These are phyloP conservation scores for Fistulinella prunicolor DNA, from an alignment of 768 basidiomycete genomes.

Conservation along the genomic window DNA sequence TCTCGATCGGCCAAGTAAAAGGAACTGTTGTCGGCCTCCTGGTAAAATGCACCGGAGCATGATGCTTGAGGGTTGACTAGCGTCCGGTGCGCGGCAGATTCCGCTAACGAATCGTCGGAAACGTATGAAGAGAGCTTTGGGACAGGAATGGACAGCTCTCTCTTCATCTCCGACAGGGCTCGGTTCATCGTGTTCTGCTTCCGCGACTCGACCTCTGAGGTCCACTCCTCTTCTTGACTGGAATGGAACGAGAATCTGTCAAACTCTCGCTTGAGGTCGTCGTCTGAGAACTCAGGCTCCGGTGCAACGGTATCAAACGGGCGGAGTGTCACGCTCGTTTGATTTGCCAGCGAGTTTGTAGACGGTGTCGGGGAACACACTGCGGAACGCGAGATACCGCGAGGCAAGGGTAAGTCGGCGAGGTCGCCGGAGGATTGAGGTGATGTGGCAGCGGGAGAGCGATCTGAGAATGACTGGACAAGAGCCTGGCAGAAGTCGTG, in stretches of 20 bases:
- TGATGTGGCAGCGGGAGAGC: too few species aligned
- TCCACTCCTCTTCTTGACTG: constrained; percentile 16
- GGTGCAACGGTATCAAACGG: too few species aligned
- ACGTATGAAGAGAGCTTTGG: constrained; percentile 9
- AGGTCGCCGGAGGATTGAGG: too few species aligned
- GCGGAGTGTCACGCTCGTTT: too few species aligned
- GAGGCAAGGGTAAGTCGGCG: too few species aligned
- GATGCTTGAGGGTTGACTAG: background rate
- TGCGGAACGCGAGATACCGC: too few species aligned
- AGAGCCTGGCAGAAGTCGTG: too few species aligned
- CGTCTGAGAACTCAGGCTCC: constrained; percentile 11
- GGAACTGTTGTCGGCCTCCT: background rate
- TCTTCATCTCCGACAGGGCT: constrained; percentile 6
- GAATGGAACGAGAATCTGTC: constrained; percentile 12
- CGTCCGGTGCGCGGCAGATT: background rate
- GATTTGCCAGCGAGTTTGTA: too few species aligned
- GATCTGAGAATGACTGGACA: too few species aligned
- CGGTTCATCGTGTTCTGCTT: constrained; percentile 9
- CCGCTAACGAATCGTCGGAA: constrained; percentile 7
- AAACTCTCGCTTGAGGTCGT: constrained; percentile 9
- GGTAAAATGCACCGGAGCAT: background rate
- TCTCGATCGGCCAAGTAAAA: constrained; percentile 9
- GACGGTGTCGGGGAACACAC: too few species aligned
- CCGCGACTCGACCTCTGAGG: constrained; percentile 9
- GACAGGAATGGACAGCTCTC: constrained; percentile 6